Conservation (phyloP, 345 rosid species). For the Lumnitzera littorea region DNA sequence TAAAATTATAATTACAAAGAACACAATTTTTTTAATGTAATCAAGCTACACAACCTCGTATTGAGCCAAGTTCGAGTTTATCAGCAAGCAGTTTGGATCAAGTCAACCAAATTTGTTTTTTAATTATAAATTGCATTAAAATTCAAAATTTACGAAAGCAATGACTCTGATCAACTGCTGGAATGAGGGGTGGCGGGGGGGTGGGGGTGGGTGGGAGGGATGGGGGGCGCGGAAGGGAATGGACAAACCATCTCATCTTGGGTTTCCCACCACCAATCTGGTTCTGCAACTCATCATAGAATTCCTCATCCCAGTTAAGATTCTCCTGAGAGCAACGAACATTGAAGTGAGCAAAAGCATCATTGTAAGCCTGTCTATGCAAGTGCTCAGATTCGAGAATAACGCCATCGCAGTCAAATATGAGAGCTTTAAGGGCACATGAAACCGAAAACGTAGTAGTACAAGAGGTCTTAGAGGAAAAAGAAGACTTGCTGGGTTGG, state of each 20-base stretch:
- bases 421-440: constrained; percentile 58
- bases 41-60: neutral
- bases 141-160: too few relatives aligned
- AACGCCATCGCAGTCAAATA: constrained; percentile 94
- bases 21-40: constrained; percentile 1
- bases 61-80: too few relatives aligned
- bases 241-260: constrained; percentile 74
- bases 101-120: too few relatives aligned
- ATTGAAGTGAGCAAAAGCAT: constrained; percentile 76
- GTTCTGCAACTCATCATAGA: constrained; percentile 86
- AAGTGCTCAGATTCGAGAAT: constrained; percentile 87
- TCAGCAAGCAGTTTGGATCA: too few relatives aligned
- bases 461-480: neutral
- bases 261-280: constrained; percentile 91
- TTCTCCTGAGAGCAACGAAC: constrained; percentile 49
- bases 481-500: constrained; percentile 2
- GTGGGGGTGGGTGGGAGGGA: too few relatives aligned
- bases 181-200: neutral
- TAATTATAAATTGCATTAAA: too few relatives aligned
- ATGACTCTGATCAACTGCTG: neutral
- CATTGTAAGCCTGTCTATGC: constrained; percentile 94
- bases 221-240: too few relatives aligned
- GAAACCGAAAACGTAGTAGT: constrained; percentile 19
- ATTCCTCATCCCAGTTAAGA: constrained; percentile 62
- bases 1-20: neutral